These are phyloP conservation scores for Coemansia nantahalensis DNA, from an alignment of 192 early-diverging fungal species.

Conservation along the genomic window DNA sequence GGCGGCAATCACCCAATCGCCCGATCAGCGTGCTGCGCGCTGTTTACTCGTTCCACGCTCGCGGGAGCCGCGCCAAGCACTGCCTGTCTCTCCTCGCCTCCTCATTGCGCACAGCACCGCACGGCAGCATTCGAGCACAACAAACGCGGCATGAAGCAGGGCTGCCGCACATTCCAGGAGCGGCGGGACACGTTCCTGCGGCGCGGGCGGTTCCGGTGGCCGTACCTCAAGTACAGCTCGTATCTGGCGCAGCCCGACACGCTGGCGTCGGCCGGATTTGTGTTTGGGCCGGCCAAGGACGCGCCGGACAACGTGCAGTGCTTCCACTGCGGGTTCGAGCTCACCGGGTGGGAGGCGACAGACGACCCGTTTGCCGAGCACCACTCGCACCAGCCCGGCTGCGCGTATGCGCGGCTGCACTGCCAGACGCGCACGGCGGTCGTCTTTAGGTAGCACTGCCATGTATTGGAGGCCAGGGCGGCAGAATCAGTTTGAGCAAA, in stretches of 20 bases:
- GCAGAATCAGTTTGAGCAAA: no score
- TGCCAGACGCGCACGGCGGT: conserved; percentile 29
- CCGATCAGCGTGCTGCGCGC: no score
- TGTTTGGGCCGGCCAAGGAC: conserved; percentile 49
- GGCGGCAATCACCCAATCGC: no score
- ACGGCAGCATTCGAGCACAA: neutral
- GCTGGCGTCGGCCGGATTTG: conserved; percentile 50
- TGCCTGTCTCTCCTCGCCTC: conserved; percentile 2
- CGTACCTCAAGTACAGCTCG: conserved; percentile 37
- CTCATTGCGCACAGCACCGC: neutral
- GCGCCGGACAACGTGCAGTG: conserved; percentile 51
- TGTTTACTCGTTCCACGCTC: no score
- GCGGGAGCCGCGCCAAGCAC: no score
- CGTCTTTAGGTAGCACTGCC: no score
- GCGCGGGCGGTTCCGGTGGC: conserved; percentile 43
- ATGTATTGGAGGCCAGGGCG: no score
- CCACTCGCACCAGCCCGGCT: conserved; percentile 35
- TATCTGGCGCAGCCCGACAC: conserved; percentile 48
- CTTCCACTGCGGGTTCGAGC: conserved; percentile 49
- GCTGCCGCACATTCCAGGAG: conserved; percentile 29
- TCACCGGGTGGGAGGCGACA: conserved; percentile 49
- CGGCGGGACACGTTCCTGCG: conserved; percentile 49
- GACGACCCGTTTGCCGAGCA: conserved; percentile 56
- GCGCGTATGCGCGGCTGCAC: conserved; percentile 41
- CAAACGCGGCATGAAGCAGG: conserved; percentile 19